Conservation (phyloP, 2,329 filamentous ascomycete species). For the Colletotrichum sp. region DNA sequence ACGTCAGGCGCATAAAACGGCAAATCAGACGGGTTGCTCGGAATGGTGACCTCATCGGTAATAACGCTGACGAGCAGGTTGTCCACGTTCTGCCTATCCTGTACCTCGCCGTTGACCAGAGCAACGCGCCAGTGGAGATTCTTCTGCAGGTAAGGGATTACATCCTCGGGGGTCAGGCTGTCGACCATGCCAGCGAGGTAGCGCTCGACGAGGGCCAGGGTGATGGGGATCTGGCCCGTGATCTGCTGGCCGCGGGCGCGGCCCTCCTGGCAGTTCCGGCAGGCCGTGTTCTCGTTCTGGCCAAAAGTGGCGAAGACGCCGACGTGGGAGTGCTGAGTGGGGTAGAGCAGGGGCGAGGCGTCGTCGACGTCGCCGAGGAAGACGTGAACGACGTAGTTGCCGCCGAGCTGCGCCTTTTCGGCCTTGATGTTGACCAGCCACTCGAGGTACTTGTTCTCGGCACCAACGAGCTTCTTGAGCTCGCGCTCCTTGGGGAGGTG, state of each 20-base stretch:
- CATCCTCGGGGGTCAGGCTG: slow-evolving; percentile 25
- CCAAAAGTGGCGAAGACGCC: slow-evolving; percentile 48
- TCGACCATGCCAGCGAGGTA: slow-evolving; percentile 25
- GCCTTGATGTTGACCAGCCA: slow-evolving; percentile 63
- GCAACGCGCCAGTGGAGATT: slow-evolving; percentile 29
- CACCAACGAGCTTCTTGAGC: not conserved
- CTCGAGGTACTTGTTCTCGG: slow-evolving; percentile 42
- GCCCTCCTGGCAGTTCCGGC: slow-evolving; percentile 27
- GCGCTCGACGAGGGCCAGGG: slow-evolving; percentile 30
- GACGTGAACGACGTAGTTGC: slow-evolving; percentile 60
- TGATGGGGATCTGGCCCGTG: slow-evolving; percentile 32
- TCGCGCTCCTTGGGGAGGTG: not conserved
- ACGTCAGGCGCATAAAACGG: not conserved
- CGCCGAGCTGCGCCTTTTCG: slow-evolving; percentile 51
- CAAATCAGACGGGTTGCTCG: not conserved
- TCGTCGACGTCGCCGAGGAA: slow-evolving; percentile 50
- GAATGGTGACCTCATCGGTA: slow-evolving; percentile 7
- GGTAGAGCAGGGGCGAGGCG: slow-evolving; percentile 48
- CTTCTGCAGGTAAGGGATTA: slow-evolving; percentile 29
- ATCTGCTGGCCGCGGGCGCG: slow-evolving; percentile 20
- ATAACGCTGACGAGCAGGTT: slow-evolving; percentile 10
- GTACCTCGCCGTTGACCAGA: slow-evolving; percentile 25
- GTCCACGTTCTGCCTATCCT: not conserved
- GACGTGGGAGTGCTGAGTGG: slow-evolving; percentile 48
- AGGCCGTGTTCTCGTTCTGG: slow-evolving; percentile 29